Percentiles rank a stretch among this genome's conserved stretches.
phyloP scores from a whole-genome alignment of 495 filamentous ascomycete genomes.

The Aspergillus asperescens region DNA sequence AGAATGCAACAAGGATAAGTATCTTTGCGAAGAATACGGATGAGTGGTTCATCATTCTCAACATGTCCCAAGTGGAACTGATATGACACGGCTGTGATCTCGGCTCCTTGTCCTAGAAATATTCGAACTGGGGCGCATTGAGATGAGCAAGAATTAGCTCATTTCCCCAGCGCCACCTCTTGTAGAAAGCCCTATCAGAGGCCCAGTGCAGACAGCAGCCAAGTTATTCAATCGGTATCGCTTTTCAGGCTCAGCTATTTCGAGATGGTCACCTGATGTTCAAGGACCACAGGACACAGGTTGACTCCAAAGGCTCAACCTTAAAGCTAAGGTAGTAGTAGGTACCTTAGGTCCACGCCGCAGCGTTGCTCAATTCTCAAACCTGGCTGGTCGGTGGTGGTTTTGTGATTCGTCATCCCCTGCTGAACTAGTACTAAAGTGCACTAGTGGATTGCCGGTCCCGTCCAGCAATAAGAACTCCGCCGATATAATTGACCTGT shows the following conservation, averaged over 20 bases:
- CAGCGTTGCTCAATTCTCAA: constrained; percentile 20
- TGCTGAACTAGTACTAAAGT: constrained; percentile 1
- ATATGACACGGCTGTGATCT: not conserved
- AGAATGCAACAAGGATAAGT: not conserved
- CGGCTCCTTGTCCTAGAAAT: not conserved
- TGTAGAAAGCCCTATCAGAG: too few relatives aligned
- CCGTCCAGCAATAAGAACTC: not conserved
- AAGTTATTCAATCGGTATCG: too few relatives aligned
- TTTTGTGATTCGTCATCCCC: constrained; percentile 35
- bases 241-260: too few relatives aligned
- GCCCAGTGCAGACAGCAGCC: too few relatives aligned
- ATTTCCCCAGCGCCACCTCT: too few relatives aligned
- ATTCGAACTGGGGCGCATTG: not conserved
- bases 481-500: not conserved
- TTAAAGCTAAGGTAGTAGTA: too few relatives aligned
- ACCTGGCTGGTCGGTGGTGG: constrained; percentile 25
- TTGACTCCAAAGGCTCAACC: too few relatives aligned
- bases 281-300: too few relatives aligned
- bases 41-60: not conserved
- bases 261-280: too few relatives aligned
- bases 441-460: not conserved
- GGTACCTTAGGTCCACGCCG: too few relatives aligned
- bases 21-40: not conserved
- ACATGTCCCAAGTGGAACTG: not conserved
- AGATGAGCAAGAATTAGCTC: not conserved